These are phyloP conservation scores for Neonothopanus nambi DNA, from an alignment of 1,284 basidiomycete species.

Conservation along the genomic window DNA sequence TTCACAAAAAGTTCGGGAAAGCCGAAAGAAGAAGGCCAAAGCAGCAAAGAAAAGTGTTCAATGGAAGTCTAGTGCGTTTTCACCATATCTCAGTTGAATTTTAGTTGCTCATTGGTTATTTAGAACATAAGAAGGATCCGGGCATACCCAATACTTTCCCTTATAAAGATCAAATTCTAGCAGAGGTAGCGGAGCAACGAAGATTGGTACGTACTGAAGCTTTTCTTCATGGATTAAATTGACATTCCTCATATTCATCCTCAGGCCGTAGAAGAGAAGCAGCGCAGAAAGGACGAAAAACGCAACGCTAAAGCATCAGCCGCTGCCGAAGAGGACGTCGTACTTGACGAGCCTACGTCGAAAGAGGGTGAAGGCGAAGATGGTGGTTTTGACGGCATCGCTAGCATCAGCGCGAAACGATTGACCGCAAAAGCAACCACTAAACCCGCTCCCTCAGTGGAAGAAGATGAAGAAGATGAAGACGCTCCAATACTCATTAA, in stretches of 20 bases:
- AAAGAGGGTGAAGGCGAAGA: slow-evolving; percentile 34
- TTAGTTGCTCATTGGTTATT: slow-evolving; percentile 9
- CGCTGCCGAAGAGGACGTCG: slow-evolving; percentile 29
- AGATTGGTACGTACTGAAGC: slow-evolving; percentile 60
- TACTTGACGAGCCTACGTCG: slow-evolving; percentile 28
- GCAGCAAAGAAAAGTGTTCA: slow-evolving; percentile 81
- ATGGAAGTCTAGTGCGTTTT: slow-evolving; percentile 89
- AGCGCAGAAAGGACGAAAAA: slow-evolving; percentile 62
- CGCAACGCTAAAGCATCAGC: slow-evolving; percentile 40
- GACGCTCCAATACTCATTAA: slow-evolving; percentile 66
- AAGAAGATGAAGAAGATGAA: slow-evolving; percentile 43
- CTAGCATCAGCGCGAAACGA: slow-evolving; percentile 41
- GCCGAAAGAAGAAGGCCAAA: slow-evolving; percentile 77
- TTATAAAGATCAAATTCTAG: slow-evolving; percentile 95
- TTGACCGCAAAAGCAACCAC: slow-evolving; percentile 34
- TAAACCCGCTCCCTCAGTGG: slow-evolving; percentile 24
- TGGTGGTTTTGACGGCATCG: slow-evolving; percentile 42
- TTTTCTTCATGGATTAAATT: neutral
- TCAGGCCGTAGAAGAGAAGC: slow-evolving; percentile 71
- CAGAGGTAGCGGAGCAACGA: slow-evolving; percentile 84
- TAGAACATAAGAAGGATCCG: slow-evolving; percentile 81
- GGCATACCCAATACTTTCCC: slow-evolving; percentile 98
- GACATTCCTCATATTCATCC: slow-evolving; percentile 1
- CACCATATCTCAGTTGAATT: neutral
- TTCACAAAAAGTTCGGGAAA: slow-evolving; percentile 79